Conservation (phyloP, 108 stramenopile species). For the Schizochytrium sp. region DNA sequence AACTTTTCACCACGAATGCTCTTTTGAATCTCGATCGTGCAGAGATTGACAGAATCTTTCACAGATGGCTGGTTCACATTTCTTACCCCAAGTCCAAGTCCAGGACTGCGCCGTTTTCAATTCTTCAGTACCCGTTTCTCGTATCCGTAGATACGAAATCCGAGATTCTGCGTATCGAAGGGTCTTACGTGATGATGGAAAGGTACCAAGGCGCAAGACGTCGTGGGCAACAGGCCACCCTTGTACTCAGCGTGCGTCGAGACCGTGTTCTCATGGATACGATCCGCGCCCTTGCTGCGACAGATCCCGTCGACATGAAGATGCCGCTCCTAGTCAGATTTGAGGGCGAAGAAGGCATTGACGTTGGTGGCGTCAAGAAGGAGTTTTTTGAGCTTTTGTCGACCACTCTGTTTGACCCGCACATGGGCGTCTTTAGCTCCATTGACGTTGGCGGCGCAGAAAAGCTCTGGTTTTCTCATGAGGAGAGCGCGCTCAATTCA, state of each 20-base stretch:
- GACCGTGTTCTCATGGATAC: not conserved
- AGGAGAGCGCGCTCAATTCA: not conserved
- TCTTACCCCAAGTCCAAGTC: not conserved
- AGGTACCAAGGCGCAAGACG: no score
- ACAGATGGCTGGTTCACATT: not conserved
- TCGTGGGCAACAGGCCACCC: not conserved
- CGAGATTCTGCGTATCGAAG: not conserved
- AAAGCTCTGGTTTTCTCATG: not conserved
- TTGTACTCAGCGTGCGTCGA: not conserved
- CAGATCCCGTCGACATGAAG: not conserved
- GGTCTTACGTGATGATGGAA: no score
- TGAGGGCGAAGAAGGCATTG: not conserved
- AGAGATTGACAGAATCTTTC: not conserved
- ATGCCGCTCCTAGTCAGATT: not conserved
- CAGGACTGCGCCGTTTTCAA: not conserved
- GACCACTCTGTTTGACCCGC: not conserved
- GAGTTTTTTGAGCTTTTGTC: not conserved
- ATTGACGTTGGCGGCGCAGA: not conserved
- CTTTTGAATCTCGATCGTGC: not conserved
- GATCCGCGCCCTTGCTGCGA: not conserved
- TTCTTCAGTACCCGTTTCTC: not conserved
- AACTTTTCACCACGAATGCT: not conserved
- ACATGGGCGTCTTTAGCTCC: not conserved
- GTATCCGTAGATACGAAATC: not conserved
- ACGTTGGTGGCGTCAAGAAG: not conserved